Evolutionary conservation across 208 protist species (phyloP), one percentile per base, ranked within the genome.

Genomic region (Leishmania gerbilli): DNA sequence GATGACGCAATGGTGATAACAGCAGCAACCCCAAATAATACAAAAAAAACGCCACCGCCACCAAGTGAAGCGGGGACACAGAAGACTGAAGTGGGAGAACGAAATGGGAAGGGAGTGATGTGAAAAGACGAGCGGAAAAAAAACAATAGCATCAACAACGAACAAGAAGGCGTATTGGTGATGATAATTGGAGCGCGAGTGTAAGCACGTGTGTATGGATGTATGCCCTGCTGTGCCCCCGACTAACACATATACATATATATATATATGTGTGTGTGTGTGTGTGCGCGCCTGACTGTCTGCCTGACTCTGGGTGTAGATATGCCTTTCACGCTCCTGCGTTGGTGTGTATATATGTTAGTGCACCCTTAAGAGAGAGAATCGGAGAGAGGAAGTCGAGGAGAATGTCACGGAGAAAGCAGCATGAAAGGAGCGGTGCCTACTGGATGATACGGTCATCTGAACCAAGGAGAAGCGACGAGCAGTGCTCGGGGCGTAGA

Each of bases 91-190:
- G 37, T 47, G 24, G 0, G 74, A 24, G 31, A 49, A 45, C 13
- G 58, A 53, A 15, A 79, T 75, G 58, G 79, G 76, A 21, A 80
- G 45, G 42, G n/a, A 4, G 56, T 4, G 0, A 24, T 76, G 24
- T 21, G 62, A 81, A 34, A 67, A 58, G 45, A 69, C 71, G 21
- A 80, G 55, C 79, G 78, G 37, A 67, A 71, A 58, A 4, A 47
- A 34, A 75, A 34, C 17, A 34, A 68, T 37, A 77, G 27, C 71
- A 51, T 27, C 21, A 24, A 67, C 45, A 62, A 53, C 55, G 56
- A 72, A 31, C 31, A 76, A 60, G 71, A 76, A 47, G 24, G 15
- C 8, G 60, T 37, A 65, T 65, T 65, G 60, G 60, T 37, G 21
- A 65, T 34, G 60, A 6, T 0, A 34, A 65, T 65, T 19, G 60